Base-by-base conservation (phyloP, 1,284 basidiomycete genomes). In the Leccinum fallax region DNA sequence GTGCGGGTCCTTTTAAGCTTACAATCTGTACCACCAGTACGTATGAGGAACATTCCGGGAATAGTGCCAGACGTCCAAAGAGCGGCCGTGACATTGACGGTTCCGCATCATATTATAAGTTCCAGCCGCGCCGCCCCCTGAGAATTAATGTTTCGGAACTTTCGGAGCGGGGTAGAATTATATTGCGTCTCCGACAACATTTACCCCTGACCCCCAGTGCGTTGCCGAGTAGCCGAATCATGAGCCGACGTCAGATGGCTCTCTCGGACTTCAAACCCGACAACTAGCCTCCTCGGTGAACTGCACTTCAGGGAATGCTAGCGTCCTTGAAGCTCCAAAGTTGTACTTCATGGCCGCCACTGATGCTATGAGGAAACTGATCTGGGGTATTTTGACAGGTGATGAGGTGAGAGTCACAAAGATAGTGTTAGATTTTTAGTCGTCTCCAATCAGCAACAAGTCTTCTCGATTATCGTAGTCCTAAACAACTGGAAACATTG, bases 121-220 rank as follows among this genome's bases (percentile, higher is more conserved):
- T 61, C 62, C 63, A 55, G 34, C 62, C 49, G 61, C 61, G 53
- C 59, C 34, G 32, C 48, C 38, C n/a, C 46, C 34, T 36, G 34
- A 36, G 10, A n/a, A 40, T n/a, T 16, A 36, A 8, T n/a, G n/a
- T 21, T 48, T 48, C 48, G 48, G 48, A 24, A 24, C 5, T 26
- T 51, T 51, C 51, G 28, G 28, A 26, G 51, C 2, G 24, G 9
- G n/a, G 51, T n/a, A n/a, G 8, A 51, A 8, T 9, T 15, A 24
- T 13, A 15, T 24, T 24, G 15, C 7, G 13, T 51, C 48, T 26
- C 48, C 48, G 48, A 51, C 48, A 26, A 24, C 10, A 51, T 26
- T 26, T 16, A 26, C 26, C 34, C 34, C 34, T 51, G 48, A 8
- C 24, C 13, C 13, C 8, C 5, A 9, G 5, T 26, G 15, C 43